Evolutionary conservation across 179 eudicot species (phyloP).

Genomic region (Beta corolliflora): DNA sequence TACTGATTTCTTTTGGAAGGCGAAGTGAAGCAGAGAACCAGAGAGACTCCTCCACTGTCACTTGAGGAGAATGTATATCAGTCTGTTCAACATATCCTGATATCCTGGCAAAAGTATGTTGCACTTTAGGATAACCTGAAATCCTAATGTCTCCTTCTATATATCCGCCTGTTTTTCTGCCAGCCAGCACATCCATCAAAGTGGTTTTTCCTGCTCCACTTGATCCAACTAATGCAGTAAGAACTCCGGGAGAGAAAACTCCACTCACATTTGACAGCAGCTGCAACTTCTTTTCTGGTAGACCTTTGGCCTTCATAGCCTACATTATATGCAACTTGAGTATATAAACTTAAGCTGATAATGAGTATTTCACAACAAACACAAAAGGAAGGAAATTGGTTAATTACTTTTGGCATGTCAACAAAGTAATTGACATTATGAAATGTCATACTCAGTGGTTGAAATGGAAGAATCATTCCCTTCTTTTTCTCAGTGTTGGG

Average conservation of each 20-base stretch:
- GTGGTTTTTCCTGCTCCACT: constrained; percentile 99
- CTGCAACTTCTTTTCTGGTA: constrained; percentile 38
- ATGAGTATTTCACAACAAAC: background rate
- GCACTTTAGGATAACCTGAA: constrained; percentile 85
- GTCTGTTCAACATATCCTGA: constrained; percentile 92
- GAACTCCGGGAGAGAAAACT: constrained; percentile 90
- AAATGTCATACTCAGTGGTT: constrained; percentile 57
- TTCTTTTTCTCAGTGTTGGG: constrained; percentile 25
- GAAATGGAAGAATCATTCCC: constrained; percentile 69
- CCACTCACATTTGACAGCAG: constrained; percentile 80
- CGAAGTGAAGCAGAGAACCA: constrained; percentile 85
- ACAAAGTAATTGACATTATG: constrained; percentile 57
- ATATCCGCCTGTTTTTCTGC: constrained; percentile 92
- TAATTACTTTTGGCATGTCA: constrained; percentile 62
- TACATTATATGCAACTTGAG: background rate
- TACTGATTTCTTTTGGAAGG: constrained; percentile 63
- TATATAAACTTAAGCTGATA: background rate
- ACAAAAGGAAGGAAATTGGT: background rate
- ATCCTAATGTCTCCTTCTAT: constrained; percentile 89
- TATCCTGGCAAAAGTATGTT: constrained; percentile 80
- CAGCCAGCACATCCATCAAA: constrained; percentile 96
- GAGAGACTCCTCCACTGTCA: constrained; percentile 83
- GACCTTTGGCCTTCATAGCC: constrained; percentile 10
- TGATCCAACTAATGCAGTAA: constrained; percentile 90
- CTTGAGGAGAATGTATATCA: constrained; percentile 96